Evolutionary conservation across 768 basidiomycete genomes (phyloP), one percentile per base, ranked within the genome.

Genomic region (Phallus indusiatus): DNA sequence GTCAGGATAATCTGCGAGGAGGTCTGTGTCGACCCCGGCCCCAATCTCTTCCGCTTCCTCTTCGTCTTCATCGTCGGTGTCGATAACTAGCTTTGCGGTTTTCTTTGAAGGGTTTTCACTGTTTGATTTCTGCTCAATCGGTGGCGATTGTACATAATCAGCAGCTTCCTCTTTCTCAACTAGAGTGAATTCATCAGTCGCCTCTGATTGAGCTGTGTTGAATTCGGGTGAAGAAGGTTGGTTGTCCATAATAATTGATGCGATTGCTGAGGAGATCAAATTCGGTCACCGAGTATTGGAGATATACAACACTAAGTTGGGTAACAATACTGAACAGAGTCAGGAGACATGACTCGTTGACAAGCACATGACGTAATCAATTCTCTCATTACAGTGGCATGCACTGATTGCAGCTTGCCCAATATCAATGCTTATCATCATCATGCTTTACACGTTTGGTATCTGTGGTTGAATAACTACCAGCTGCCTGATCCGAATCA

Each of bases 1-100:
- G 60, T 91, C 89, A 1, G 93, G 90, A 62, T 88, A 85, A 63
- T 85, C 85, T 53, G 76, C 82, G 20, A 95, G 73, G 11, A 87
- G 81, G 67, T 94, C 78, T n/a, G 72, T 71, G 34, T 67, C 62
- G 35, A 69, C 69, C 11, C 62, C 67, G 22, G 68, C 68, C 20
- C 33, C 20, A 22, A 28, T 47, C 1, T 22, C 34, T 9, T 65
- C 67, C 16, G 55, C 64, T 11, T 67, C 69, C 18, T 68, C 68
- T 18, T 63, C 63, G 18, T 70, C 84, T 2, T 79, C 83, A 52
- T 84, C 82, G 22, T 82, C 76, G 21, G 48, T 50, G 17, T 59
- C 57, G 18, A 16, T 12, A 20, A 59, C 17, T 18, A 59, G 20
- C 24, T 52, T 59, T 17, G 57, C 47, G 11, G 46, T 48, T 48